These are phyloP conservation scores for Blumeria graminis DNA, from an alignment of 2,329 filamentous ascomycete species.

Conservation along the genomic window DNA sequence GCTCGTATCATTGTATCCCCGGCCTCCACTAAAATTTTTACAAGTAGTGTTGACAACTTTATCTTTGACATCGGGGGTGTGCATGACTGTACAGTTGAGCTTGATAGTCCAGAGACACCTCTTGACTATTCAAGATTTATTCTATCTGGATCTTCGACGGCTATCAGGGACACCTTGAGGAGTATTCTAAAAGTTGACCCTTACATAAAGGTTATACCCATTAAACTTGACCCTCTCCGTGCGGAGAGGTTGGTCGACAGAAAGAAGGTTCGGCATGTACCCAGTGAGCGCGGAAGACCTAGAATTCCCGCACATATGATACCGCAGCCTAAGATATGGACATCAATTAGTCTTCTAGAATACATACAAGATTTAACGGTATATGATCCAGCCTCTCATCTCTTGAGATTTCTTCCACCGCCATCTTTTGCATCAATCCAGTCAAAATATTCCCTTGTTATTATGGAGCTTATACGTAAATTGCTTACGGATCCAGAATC, in stretches of 20 bases:
- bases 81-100: conserved; percentile 7
- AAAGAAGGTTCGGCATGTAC: not conserved
- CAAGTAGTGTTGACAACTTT: conserved; percentile 8
- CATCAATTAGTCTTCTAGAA: conserved; percentile 16
- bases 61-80: conserved; percentile 7
- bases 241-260: not conserved
- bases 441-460: not conserved
- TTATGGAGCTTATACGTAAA: not conserved
- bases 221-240: too few relatives aligned
- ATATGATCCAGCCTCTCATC: conserved; percentile 1
- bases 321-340: conserved; percentile 10
- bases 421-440: not conserved
- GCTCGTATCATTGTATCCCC: conserved; percentile 6
- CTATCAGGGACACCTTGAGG: conserved; percentile 6
- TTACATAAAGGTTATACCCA: conserved; percentile 1
- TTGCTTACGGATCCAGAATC: conserved; percentile 16
- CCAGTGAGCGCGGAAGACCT: conserved; percentile 1
- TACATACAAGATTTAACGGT: conserved; percentile 18
- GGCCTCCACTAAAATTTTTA: conserved; percentile 1
- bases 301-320: conserved; percentile 5
- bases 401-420: conserved; percentile 3
- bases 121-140: conserved; percentile 3
- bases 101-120: conserved; percentile 2
- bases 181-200: conserved; percentile 7
- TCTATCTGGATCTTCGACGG: conserved; percentile 7